Evolutionary conservation across 1,139 yeast genomes (phyloP).

Genomic region (Petasospora fabianii): DNA sequence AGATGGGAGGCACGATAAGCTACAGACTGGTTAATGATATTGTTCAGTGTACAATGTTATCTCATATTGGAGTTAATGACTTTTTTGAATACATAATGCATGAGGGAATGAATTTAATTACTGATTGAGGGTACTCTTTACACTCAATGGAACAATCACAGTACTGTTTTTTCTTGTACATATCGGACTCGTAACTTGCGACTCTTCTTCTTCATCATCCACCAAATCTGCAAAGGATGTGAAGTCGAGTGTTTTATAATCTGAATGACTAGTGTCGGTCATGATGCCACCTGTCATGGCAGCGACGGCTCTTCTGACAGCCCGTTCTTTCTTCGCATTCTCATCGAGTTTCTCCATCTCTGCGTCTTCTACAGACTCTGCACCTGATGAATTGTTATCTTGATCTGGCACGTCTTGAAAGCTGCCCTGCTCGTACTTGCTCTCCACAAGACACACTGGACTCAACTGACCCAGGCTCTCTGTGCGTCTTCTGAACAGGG

Average conservation of each 20-base stretch:
- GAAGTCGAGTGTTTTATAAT: conserved; percentile 23
- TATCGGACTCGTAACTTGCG: conserved; percentile 7
- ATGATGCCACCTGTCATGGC: not conserved
- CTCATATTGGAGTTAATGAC: too few relatives aligned
- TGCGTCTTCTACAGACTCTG: too few relatives aligned
- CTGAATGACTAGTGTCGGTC: conserved; percentile 22
- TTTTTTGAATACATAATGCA: too few relatives aligned
- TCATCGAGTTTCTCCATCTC: not conserved
- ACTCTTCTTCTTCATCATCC: conserved; percentile 18
- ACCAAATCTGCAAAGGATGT: conserved; percentile 25
- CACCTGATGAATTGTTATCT: too few relatives aligned
- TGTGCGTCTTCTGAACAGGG: conserved; percentile 7
- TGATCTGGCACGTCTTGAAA: too few relatives aligned
- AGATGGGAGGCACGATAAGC: too few relatives aligned
- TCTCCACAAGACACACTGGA: not conserved
- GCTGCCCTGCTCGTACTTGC: too few relatives aligned
- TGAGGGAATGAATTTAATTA: too few relatives aligned
- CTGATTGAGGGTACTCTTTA: conserved; percentile 6
- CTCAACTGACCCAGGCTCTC: not conserved
- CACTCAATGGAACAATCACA: conserved; percentile 17
- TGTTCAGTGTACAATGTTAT: too few relatives aligned
- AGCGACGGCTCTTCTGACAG: not conserved
- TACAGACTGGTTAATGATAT: too few relatives aligned
- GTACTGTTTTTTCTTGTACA: conserved; percentile 19
- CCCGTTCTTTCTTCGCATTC: conserved; percentile 3